Conservation (phyloP, 1,139 yeast genomes). For the Pichia terricola region DNA sequence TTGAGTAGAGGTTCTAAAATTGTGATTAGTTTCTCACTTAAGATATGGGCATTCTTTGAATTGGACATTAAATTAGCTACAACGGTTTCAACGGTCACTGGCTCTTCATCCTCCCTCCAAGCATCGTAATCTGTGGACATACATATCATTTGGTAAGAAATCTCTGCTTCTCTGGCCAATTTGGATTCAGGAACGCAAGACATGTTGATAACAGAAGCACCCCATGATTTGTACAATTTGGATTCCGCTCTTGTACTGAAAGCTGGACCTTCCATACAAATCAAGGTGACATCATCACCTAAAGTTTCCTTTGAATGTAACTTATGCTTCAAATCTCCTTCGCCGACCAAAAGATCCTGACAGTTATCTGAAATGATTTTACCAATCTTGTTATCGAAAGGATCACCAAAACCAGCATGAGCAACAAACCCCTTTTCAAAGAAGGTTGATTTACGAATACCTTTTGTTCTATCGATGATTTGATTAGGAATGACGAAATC, state of each 20-base stretch:
- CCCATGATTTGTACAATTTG: constrained; percentile 75
- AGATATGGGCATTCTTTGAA: constrained; percentile 70
- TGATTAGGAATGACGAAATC: constrained; percentile 95
- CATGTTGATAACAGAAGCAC: constrained; percentile 95
- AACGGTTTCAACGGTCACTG: constrained; percentile 94
- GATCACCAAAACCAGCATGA: constrained; percentile 96
- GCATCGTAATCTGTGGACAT: constrained; percentile 99
- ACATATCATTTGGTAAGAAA: constrained; percentile 94
- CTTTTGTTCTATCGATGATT: constrained; percentile 93
- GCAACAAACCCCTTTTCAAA: constrained; percentile 92
- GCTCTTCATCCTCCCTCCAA: constrained; percentile 91
- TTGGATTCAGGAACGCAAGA: constrained; percentile 93
- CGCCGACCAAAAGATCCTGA: constrained; percentile 37
- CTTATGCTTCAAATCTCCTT: constrained; percentile 14
- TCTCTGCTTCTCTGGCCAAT: constrained; percentile 94
- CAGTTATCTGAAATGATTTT: constrained; percentile 52
- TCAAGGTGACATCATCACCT: constrained; percentile 65
- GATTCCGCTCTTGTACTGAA: constrained; percentile 98
- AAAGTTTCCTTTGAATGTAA: constrained; percentile 52
- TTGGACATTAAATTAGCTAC: constrained; percentile 86
- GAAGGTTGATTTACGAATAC: constrained; percentile 82
- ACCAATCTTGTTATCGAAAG: constrained; percentile 72
- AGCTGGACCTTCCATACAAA: constrained; percentile 99
- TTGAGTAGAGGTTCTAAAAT: constrained; percentile 54
- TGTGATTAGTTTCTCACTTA: constrained; percentile 63